These are phyloP conservation scores for Medakamo hakoo DNA, from an alignment of 139 green algal species.

Conservation along the genomic window DNA sequence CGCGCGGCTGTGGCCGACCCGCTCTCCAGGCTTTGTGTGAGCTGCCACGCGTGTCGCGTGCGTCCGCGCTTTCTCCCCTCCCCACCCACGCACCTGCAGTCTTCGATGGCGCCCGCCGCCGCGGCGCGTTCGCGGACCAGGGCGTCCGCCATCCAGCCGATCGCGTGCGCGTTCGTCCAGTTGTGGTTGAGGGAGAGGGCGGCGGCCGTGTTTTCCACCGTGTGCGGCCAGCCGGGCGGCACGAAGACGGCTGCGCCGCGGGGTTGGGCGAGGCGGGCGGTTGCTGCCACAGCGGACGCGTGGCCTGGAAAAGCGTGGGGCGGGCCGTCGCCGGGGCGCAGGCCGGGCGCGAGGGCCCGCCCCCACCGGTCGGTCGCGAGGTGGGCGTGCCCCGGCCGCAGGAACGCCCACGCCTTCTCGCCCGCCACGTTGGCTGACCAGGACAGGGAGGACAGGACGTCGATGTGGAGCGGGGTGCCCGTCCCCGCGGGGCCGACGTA, in stretches of 20 bases:
- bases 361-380: slow-evolving; percentile 28
- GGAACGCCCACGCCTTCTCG: slow-evolving; percentile 54
- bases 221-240: slow-evolving; percentile 79
- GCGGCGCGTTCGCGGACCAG: slow-evolving; percentile 21
- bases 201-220: slow-evolving; percentile 59
- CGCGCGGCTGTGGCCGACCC: too few species aligned
- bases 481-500: slow-evolving; percentile 63
- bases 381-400: slow-evolving; percentile 40
- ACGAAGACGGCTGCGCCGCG: slow-evolving; percentile 75
- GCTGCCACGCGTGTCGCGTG: not conserved
- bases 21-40: not conserved
- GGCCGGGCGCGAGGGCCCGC: not conserved
- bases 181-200: slow-evolving; percentile 78
- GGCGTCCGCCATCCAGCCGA: slow-evolving; percentile 33
- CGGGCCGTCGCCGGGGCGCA: not conserved
- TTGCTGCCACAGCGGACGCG: too few species aligned
- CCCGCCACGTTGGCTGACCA: slow-evolving; percentile 68
- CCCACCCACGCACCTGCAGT: slow-evolving; percentile 27
- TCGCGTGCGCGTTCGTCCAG: slow-evolving; percentile 54
- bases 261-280: slow-evolving; percentile 20
- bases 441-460: slow-evolving; percentile 68
- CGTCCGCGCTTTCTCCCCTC: not conserved
- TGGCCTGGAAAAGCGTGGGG: slow-evolving; percentile 2
- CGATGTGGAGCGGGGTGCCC: slow-evolving; percentile 63
- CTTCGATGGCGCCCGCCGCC: slow-evolving; percentile 37